Evolutionary conservation across 192 early-diverging fungal genomes (phyloP), one percentile per base, ranked within the genome.

Genomic region (Coemansia asiatica): DNA sequence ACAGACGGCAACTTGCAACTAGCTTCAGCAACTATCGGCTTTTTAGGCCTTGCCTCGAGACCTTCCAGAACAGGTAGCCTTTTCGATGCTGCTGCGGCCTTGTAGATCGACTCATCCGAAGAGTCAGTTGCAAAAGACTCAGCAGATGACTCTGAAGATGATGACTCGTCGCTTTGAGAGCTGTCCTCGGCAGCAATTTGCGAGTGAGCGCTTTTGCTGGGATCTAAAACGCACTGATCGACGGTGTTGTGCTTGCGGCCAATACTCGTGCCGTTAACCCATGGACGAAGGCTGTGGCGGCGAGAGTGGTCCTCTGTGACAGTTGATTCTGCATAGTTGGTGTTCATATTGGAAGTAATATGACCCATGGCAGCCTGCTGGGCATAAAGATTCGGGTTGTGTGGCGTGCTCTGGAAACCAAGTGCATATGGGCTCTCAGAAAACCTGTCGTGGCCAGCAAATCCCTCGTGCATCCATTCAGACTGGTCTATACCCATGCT

Each of bases 401-500:
- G 60, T 12, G 76, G 63, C 38, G 76, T 56, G 49, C 47, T 40
- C 59, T 79, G 71, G 51, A 79, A 70, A 5, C 76, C 76, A 21
- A 66, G 40, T 13, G 59, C 48, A 53, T 72, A 65, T n/a, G 61
- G 66, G 62, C 63, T 64, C 21, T 47, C 60, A 26, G 61, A 48
- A 51, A 61, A 36, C 31, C 49, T 29, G 47, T 60, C 46, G 21
- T 73, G 75, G 55, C 63, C 64, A 22, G 54, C 44, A 66, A 78
- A 78, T 2, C 69, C 76, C 54, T 78, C 76, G 56, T 78, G 66
- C 7, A 72, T 61, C 67, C 70, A 72, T 29, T 56, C 69, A 36
- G 68, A 63, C 55, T 59, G 55, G 47, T 27, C 29, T 0, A 58
- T 31, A 28, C 48, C 40, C 1, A 58, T 31, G 29, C 31, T 57